Evolutionary conservation across 1,284 basidiomycete species (phyloP).

Genomic region (Fereydounia khargensis): DNA sequence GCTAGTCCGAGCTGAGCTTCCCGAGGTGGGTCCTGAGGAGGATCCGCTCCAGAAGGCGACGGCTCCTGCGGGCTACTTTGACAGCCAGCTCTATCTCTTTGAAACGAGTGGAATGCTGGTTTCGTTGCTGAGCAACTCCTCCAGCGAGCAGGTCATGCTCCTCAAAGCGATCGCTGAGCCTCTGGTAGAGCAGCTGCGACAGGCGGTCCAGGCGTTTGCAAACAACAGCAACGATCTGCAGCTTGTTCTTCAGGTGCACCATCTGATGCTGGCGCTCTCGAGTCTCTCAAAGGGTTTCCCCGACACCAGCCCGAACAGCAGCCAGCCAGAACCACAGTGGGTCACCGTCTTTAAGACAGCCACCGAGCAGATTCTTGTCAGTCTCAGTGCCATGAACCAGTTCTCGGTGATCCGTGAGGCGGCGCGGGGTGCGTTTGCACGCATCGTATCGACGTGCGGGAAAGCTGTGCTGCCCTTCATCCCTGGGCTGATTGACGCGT

Average conservation of each 20-base stretch:
- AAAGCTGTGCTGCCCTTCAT: conserved; percentile 72
- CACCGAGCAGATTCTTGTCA: conserved; percentile 84
- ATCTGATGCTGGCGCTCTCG: conserved; percentile 90
- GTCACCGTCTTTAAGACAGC: conserved; percentile 80
- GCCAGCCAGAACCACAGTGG: conserved; percentile 70
- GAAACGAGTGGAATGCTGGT: conserved; percentile 85
- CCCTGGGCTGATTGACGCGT: conserved; percentile 79
- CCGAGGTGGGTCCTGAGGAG: conserved; percentile 64
- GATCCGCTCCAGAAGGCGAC: conserved; percentile 73
- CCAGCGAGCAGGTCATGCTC: conserved; percentile 71
- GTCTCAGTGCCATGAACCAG: conserved; percentile 80
- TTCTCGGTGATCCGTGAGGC: conserved; percentile 89
- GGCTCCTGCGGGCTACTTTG: conserved; percentile 71
- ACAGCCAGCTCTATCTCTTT: conserved; percentile 91
- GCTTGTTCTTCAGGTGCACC: conserved; percentile 85
- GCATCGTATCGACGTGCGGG: conserved; percentile 85
- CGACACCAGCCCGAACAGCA: conserved; percentile 45
- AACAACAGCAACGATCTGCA: conserved; percentile 63
- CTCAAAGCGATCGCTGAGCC: conserved; percentile 72
- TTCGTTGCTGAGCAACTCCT: conserved; percentile 69
- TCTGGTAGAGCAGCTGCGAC: conserved; percentile 73
- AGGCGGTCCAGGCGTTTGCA: conserved; percentile 64
- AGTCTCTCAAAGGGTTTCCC: conserved; percentile 97
- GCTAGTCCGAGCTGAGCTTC: conserved; percentile 60
- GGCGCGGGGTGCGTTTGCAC: conserved; percentile 77